These are phyloP conservation scores for Sugiyamaella boreocaroliniensis DNA, from an alignment of 805 yeast species.

Conservation along the genomic window DNA sequence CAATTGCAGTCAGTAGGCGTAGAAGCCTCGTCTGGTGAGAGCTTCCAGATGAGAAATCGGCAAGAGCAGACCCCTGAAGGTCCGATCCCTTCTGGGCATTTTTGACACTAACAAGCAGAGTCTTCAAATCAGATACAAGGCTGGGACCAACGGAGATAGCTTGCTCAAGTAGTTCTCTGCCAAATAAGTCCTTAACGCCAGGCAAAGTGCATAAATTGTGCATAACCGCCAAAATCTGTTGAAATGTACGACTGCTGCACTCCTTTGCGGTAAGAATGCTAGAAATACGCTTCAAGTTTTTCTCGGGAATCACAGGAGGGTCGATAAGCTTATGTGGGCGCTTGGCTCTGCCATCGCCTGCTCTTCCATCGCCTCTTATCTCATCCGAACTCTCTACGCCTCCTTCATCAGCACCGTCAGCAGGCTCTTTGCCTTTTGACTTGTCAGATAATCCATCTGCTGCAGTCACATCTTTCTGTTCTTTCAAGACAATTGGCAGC, in stretches of 20 bases:
- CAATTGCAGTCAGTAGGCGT: conserved; percentile 80
- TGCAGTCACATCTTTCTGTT: conserved; percentile 22
- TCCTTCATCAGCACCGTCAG: conserved; percentile 4
- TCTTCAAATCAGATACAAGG: conserved; percentile 49
- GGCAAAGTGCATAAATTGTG: conserved; percentile 61
- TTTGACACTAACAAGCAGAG: conserved; percentile 41
- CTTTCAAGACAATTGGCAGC: conserved; percentile 45
- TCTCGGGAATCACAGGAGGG: conserved; percentile 58
- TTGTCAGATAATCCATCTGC: conserved; percentile 8
- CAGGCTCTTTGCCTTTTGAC: not conserved
- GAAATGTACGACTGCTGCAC: conserved; percentile 78
- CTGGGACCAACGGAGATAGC: conserved; percentile 55
- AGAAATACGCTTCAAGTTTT: conserved; percentile 55
- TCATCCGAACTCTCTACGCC: not conserved
- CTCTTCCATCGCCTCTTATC: not conserved
- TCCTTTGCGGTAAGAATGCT: conserved; percentile 71
- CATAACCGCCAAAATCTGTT: conserved; percentile 74
- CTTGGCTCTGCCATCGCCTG: conserved; percentile 3
- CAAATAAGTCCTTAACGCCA: conserved; percentile 57
- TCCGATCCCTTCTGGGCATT: conserved; percentile 37
- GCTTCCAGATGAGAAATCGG: conserved; percentile 67
- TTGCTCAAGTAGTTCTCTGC: conserved; percentile 55
- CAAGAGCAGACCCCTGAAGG: conserved; percentile 48
- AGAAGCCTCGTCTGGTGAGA: conserved; percentile 87
- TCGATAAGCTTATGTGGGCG: conserved; percentile 10